These are phyloP conservation scores for Ogataea paraovalis DNA, from an alignment of 805 yeast species.

Conservation along the genomic window DNA sequence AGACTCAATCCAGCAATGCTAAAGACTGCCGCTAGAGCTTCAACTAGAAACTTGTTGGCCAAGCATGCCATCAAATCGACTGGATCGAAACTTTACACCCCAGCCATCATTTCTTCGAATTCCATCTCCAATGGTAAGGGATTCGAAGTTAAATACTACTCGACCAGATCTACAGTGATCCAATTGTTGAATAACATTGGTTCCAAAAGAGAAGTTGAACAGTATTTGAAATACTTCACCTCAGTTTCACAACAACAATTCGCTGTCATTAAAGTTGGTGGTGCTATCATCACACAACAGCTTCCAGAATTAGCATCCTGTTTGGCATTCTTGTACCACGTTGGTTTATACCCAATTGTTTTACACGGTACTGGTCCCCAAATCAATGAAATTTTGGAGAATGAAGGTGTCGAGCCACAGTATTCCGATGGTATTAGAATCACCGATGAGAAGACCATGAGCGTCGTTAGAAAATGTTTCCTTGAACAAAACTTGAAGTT, in stretches of 20 bases:
- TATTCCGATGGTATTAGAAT: constrained; percentile 96
- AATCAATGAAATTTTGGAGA: constrained; percentile 88
- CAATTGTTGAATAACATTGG: constrained; percentile 95
- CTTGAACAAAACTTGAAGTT: constrained; percentile 91
- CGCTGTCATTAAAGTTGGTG: constrained; percentile 98
- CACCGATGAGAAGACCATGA: constrained; percentile 92
- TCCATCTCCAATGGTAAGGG: constrained; percentile 6
- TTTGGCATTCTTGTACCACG: constrained; percentile 92
- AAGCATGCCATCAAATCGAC: constrained; percentile 21
- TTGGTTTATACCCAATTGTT: constrained; percentile 94
- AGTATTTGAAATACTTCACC: constrained; percentile 92
- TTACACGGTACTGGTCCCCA: constrained; percentile 99
- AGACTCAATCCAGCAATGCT: constrained; percentile 9
- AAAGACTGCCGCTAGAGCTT: constrained; percentile 7
- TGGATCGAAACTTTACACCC: constrained; percentile 12
- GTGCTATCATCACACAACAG: constrained; percentile 96
- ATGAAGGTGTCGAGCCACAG: constrained; percentile 92
- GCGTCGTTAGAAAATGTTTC: constrained; percentile 92
- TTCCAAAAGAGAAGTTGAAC: constrained; percentile 96
- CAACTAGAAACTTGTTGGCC: constrained; percentile 22
- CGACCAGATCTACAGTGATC: constrained; percentile 92
- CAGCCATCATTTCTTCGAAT: constrained; percentile 14
- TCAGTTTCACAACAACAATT: constrained; percentile 95
- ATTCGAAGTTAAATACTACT: constrained; percentile 32
- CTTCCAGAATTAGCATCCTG: constrained; percentile 92